Base-by-base conservation (phyloP, 176 grass and related monocot species). In the Thinopyrum elongatum region DNA sequence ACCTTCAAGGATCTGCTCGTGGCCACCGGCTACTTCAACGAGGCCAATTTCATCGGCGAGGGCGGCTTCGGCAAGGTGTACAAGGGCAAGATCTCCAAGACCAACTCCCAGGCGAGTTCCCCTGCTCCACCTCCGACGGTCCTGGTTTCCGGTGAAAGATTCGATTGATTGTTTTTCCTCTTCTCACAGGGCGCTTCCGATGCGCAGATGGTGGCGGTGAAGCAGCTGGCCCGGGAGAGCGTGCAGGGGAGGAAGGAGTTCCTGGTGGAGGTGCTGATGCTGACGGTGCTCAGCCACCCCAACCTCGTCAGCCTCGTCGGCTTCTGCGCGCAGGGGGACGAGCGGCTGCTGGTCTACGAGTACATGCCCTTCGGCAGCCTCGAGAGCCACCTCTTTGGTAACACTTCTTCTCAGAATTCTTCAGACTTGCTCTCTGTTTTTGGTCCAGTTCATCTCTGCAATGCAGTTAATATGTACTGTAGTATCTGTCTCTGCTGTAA, bases 21-120 rank as follows among this genome's bases (percentile, higher is more conserved):
- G 8, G 96, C 96, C 15, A 95, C 93, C 1, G 86, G 91, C 35
- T 91, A 95, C 83, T 98, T 98, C 88, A 95, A 92, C 77, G 65
- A 86, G 33, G 79, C 77, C 6, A 98, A 95, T 89, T 92, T 95
- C 77, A 90, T 98, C 10, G 96, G 96, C 8, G 90, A 94, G 61
- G 96, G 96, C 14, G 96, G 96, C 14, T 98, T 98, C 41, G 96
- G 94, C 64, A 95, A 89, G 84, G 96, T 98, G 15, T 98, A 91
- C 88, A 98, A 95, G 79, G 96, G 94, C 68, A 92, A 88, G 74
- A 87, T 98, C 41, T 74, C 71, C 41, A 74, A 44, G 41, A 47
- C 41, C 39, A 89, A 89, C 68, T 68, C 89, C 12, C 85, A 98
- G 89, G 95, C 89, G 72, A 93, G 78, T 81, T 7, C 41, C 25